Conservation (phyloP, 768 basidiomycete species). For the Pleurotus platypus region DNA sequence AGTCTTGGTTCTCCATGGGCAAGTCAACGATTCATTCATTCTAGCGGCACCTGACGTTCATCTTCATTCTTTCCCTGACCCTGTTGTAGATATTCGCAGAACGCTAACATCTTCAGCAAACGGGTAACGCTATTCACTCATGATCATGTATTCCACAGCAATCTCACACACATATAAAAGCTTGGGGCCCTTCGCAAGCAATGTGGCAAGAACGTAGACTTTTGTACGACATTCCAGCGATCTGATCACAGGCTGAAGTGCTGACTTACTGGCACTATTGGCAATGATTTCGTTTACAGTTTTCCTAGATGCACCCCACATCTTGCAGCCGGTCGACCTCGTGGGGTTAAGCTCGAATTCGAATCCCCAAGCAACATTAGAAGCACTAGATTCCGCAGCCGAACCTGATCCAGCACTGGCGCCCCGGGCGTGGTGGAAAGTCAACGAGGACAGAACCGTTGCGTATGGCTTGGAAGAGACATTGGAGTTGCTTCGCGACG, state of each 20-base stretch:
- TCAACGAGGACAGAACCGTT: constrained; percentile 47
- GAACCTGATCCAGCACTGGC: constrained; percentile 47
- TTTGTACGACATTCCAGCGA: constrained; percentile 38
- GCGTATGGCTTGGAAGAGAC: constrained; percentile 57
- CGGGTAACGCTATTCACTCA: constrained; percentile 39
- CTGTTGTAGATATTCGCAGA: constrained; percentile 61
- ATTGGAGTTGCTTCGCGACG: constrained; percentile 48
- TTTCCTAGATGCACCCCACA: constrained; percentile 68
- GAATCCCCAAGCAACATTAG: constrained; percentile 22
- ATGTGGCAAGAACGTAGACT: constrained; percentile 59
- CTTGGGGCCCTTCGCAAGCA: constrained; percentile 72
- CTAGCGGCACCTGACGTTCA: background rate
- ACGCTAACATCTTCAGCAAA: constrained; percentile 66
- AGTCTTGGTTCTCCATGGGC: constrained; percentile 14
- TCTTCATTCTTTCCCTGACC: background rate
- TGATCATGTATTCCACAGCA: too few species aligned
- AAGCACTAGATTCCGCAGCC: constrained; percentile 34
- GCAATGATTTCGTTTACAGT: constrained; percentile 36
- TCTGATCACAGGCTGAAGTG: background rate
- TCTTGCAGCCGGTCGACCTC: constrained; percentile 66
- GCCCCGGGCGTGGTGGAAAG: constrained; percentile 73
- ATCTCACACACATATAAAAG: constrained; percentile 26
- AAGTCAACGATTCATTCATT: background rate
- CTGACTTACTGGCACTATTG: background rate
- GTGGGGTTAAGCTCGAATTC: constrained; percentile 16